These are phyloP conservation scores for Clonostachys chloroleuca DNA, from an alignment of 2,329 filamentous ascomycete genomes.

Conservation along the genomic window DNA sequence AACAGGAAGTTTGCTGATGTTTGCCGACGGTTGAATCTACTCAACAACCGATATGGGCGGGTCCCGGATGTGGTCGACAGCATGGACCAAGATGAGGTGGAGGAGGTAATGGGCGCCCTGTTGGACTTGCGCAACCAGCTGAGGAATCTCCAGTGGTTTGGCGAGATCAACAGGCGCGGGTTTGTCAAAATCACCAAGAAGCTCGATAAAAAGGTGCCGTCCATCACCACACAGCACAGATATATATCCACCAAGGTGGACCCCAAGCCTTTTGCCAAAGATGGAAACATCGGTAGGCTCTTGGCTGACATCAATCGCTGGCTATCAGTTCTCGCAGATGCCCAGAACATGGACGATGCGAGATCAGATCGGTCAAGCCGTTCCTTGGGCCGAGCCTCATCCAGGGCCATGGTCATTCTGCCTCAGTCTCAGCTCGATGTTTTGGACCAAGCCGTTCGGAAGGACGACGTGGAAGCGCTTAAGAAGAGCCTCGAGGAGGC, in stretches of 20 bases:
- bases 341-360: slow-evolving; percentile 71
- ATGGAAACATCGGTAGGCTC: slow-evolving; percentile 41
- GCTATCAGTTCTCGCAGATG: slow-evolving; percentile 77
- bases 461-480: slow-evolving; percentile 58
- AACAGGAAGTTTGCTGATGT: slow-evolving; percentile 91
- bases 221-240: slow-evolving; percentile 71
- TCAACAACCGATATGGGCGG: slow-evolving; percentile 83
- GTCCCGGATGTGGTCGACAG: slow-evolving; percentile 63
- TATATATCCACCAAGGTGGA: slow-evolving; percentile 92
- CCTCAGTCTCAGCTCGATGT: slow-evolving; percentile 64
- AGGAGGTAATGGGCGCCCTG: slow-evolving; percentile 86
- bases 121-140: slow-evolving; percentile 84
- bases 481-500: slow-evolving; percentile 53
- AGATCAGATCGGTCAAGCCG: slow-evolving; percentile 70
- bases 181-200: slow-evolving; percentile 99
- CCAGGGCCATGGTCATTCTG: slow-evolving; percentile 70
- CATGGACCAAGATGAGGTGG: slow-evolving; percentile 82
- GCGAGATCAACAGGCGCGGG: slow-evolving; percentile 89
- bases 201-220: slow-evolving; percentile 87
- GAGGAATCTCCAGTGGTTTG: slow-evolving; percentile 94
- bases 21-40: slow-evolving; percentile 75
- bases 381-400: slow-evolving; percentile 73
- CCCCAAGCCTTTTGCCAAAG: slow-evolving; percentile 81
- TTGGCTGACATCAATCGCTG: slow-evolving; percentile 77
- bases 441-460: slow-evolving; percentile 67